Evolutionary conservation across 495 filamentous ascomycete species (phyloP).

Genomic region (Pseudoneurospora amorphoporcata): DNA sequence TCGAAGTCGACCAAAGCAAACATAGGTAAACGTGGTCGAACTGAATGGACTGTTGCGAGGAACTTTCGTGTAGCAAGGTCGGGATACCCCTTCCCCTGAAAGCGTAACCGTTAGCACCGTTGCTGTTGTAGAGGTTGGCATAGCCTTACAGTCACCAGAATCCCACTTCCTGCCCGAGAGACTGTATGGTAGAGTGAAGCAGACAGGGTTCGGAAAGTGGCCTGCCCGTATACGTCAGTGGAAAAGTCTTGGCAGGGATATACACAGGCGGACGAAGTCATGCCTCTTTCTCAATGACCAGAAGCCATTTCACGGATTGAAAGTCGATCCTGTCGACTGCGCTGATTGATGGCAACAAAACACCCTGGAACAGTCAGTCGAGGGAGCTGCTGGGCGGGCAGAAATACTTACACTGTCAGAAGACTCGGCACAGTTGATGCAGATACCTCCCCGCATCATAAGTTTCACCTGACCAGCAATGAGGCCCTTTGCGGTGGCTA

Average conservation of each 20-base stretch:
- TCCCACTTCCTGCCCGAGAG: slow-evolving; percentile 11
- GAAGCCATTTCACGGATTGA: slow-evolving; percentile 51
- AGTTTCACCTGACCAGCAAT: slow-evolving; percentile 22
- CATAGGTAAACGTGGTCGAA: slow-evolving; percentile 36
- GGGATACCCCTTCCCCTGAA: slow-evolving; percentile 82
- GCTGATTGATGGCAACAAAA: slow-evolving; percentile 52
- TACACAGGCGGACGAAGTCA: not conserved
- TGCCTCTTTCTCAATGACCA: slow-evolving; percentile 92
- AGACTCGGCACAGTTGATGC: slow-evolving; percentile 19
- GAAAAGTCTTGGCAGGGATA: slow-evolving; percentile 9
- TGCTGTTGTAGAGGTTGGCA: not conserved
- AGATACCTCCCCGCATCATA: slow-evolving; percentile 14
- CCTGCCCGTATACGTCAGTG: slow-evolving; percentile 33
- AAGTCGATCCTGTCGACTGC: slow-evolving; percentile 47
- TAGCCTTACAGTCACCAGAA: slow-evolving; percentile 24
- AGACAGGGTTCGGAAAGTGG: slow-evolving; percentile 55
- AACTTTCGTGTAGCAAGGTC: slow-evolving; percentile 75
- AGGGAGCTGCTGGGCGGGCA: not conserved
- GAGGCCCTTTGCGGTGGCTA: slow-evolving; percentile 46
- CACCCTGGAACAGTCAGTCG: slow-evolving; percentile 39
- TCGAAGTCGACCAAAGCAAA: slow-evolving; percentile 75
- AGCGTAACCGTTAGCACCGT: not conserved
- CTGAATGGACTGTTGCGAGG: slow-evolving; percentile 34
- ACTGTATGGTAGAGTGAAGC: slow-evolving; percentile 14
- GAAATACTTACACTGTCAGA: slow-evolving; percentile 14